Evolutionary conservation across 495 filamentous ascomycete species (phyloP).

Genomic region (Chaetomium tenue): DNA sequence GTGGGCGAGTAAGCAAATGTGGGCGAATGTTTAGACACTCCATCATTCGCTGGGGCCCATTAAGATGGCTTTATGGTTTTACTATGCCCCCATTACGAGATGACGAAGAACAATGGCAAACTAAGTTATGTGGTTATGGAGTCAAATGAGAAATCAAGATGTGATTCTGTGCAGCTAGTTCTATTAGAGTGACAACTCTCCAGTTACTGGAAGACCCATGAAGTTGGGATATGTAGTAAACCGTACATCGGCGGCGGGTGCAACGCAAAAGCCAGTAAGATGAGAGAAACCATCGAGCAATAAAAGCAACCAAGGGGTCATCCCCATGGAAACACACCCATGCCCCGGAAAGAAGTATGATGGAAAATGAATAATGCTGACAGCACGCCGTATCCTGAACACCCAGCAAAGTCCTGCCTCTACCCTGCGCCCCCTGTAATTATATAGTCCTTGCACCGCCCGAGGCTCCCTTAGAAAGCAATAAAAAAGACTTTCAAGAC

Average conservation of each 20-base stretch:
- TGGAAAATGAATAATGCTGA: constrained; percentile 8
- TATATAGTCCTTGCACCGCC: background rate
- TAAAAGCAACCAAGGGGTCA: background rate
- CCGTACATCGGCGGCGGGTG: constrained; percentile 5
- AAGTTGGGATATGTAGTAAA: constrained; percentile 1
- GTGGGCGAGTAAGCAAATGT: constrained; percentile 40
- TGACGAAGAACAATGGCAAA: background rate
- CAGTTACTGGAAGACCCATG: constrained; percentile 1
- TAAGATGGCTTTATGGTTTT: background rate
- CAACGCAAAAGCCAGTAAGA: constrained; percentile 1
- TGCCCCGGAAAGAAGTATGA: constrained; percentile 1
- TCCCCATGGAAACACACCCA: constrained; percentile 5
- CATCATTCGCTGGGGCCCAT: background rate
- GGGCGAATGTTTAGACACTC: constrained; percentile 23
- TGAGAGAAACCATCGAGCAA: constrained; percentile 5
- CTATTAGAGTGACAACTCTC: background rate
- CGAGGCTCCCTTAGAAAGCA: background rate
- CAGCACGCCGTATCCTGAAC: constrained; percentile 30
- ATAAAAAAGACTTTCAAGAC: background rate
- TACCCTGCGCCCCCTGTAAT: constrained; percentile 12
- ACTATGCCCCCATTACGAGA: background rate
- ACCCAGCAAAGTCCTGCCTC: constrained; percentile 8
- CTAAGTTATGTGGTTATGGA: background rate
- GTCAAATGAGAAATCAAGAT: background rate
- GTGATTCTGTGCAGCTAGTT: constrained; percentile 4